These are phyloP conservation scores for Knoxdaviesia proteae DNA, from an alignment of 2,329 filamentous ascomycete genomes.

Conservation along the genomic window DNA sequence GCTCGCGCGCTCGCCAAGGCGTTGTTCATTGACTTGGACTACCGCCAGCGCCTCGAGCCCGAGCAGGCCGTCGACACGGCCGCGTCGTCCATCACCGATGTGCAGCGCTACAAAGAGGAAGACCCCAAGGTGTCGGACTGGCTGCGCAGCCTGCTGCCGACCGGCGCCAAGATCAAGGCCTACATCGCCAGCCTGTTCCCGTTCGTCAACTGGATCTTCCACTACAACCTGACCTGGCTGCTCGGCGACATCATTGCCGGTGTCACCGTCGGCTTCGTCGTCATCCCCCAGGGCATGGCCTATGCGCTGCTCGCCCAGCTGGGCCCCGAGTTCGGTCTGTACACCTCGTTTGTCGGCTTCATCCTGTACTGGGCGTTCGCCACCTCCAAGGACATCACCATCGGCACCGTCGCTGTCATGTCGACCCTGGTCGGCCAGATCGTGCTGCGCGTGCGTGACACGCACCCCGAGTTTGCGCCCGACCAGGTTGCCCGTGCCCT, in stretches of 20 bases:
- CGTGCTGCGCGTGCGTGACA: conserved; percentile 17
- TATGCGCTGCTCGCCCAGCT: conserved; percentile 72
- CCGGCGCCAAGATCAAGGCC: conserved; percentile 1
- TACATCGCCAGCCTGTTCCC: conserved; percentile 24
- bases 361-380: conserved; percentile 62
- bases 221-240: conserved; percentile 26
- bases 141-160: conserved; percentile 2
- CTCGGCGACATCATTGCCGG: conserved; percentile 25
- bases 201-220: conserved; percentile 26
- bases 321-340: conserved; percentile 66
- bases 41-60: conserved; percentile 9
- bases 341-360: conserved; percentile 61
- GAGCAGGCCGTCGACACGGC: conserved; percentile 9
- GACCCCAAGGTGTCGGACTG: conserved; percentile 3
- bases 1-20: conserved; percentile 9
- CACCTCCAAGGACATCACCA: conserved; percentile 64
- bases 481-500: conserved; percentile 25
- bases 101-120: conserved; percentile 5
- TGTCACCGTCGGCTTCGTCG: conserved; percentile 39
- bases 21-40: conserved; percentile 12
- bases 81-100: conserved; percentile 5
- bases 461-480: conserved; percentile 16
- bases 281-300: conserved; percentile 94
- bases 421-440: conserved; percentile 29
- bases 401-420: conserved; percentile 42